Percentiles rank a stretch among this genome's conserved stretches.
These are phyloP conservation scores for Naganishia onofrii DNA, from an alignment of 768 basidiomycete genomes.

Conservation along the genomic window DNA sequence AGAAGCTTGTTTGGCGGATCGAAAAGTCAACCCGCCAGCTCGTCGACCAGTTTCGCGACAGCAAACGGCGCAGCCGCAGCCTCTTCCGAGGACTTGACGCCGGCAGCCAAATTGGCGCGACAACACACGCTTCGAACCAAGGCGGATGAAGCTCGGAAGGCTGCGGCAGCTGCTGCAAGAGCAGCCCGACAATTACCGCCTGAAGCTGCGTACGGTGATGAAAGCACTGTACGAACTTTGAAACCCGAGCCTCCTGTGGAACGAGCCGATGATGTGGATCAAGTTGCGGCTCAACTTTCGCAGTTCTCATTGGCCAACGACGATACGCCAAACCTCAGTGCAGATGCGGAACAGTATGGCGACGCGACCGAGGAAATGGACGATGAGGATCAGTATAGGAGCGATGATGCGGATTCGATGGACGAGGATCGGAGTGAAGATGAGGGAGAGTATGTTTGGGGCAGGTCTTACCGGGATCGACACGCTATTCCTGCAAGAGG, in stretches of 20 bases:
- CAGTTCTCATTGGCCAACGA: slow-evolving; percentile 11
- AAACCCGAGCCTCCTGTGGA: slow-evolving; percentile 17
- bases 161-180: slow-evolving; percentile 37
- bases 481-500: slow-evolving; percentile 66
- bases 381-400: slow-evolving; percentile 18
- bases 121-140: slow-evolving; percentile 82
- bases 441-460: slow-evolving; percentile 60
- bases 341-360: slow-evolving; percentile 6
- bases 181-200: slow-evolving; percentile 36
- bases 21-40: slow-evolving; percentile 66
- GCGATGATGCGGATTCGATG: slow-evolving; percentile 55
- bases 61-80: slow-evolving; percentile 59
- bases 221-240: slow-evolving; percentile 25
- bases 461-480: slow-evolving; percentile 66
- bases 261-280: slow-evolving; percentile 7
- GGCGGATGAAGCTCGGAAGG: slow-evolving; percentile 59
- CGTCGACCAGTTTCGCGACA: slow-evolving; percentile 74
- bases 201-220: slow-evolving; percentile 47
- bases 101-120: slow-evolving; percentile 81
- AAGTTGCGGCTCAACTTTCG: slow-evolving; percentile 10
- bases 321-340: background rate
- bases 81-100: slow-evolving; percentile 72
- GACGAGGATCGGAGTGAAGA: slow-evolving; percentile 56
- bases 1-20: slow-evolving; percentile 55
- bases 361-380: slow-evolving; percentile 10